Evolutionary conservation across 306 rosid species (phyloP).

Genomic region (Trichosanthes truncata): DNA sequence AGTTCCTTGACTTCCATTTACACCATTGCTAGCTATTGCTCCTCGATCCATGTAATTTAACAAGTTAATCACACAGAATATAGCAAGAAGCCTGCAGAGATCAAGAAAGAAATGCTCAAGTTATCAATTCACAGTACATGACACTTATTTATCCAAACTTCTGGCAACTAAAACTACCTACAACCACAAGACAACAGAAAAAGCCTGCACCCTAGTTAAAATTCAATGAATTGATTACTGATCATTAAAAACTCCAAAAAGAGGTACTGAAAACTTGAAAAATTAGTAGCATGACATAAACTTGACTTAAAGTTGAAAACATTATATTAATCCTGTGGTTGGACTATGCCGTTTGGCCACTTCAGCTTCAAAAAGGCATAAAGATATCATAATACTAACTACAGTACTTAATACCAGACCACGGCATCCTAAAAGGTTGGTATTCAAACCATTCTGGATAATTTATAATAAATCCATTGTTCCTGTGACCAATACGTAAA

Average conservation of each 20-base stretch:
- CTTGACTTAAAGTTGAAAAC: neutral
- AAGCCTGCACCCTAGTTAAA: neutral
- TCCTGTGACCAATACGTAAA: neutral
- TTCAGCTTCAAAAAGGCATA: neutral
- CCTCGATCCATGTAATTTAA: conserved; percentile 87
- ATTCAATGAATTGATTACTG: neutral
- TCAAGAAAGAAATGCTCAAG: conserved; percentile 1
- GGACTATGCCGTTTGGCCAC: neutral
- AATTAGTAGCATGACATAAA: neutral
- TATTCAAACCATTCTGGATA: neutral
- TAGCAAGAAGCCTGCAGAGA: conserved; percentile 57
- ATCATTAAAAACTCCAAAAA: neutral
- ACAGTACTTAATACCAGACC: neutral
- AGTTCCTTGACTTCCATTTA: conserved; percentile 58
- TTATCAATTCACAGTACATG: neutral
- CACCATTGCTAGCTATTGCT: conserved; percentile 93
- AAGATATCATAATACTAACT: neutral
- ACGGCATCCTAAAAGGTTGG: neutral
- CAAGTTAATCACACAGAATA: conserved; percentile 71
- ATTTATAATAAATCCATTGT: neutral
- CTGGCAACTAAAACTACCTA: neutral
- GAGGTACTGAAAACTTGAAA: neutral
- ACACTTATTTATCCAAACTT: neutral
- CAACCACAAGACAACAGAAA: neutral
- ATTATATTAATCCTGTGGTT: neutral